phyloP scores from a whole-genome alignment of 495 filamentous ascomycete genomes.

The Penicillium paxilli region DNA sequence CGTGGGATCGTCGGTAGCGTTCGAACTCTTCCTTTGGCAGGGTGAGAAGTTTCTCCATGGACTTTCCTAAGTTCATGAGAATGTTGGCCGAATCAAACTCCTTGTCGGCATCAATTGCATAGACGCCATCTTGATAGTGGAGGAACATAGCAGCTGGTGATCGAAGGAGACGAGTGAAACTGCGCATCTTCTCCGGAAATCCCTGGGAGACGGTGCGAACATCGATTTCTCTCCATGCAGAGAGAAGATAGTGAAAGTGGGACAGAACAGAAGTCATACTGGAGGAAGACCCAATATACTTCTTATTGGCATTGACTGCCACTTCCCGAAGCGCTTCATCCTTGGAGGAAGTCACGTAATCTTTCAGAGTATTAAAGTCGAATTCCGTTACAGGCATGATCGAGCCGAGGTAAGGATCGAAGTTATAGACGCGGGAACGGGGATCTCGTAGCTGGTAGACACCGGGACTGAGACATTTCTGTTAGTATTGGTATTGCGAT shows the following conservation, averaged over 20 bases:
- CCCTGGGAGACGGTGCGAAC: slow-evolving; percentile 59
- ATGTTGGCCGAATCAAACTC: slow-evolving; percentile 84
- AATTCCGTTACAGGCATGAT: slow-evolving; percentile 94
- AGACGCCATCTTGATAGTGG: slow-evolving; percentile 77
- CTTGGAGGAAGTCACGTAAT: slow-evolving; percentile 86
- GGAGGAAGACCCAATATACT: slow-evolving; percentile 92
- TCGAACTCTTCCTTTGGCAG: slow-evolving; percentile 78
- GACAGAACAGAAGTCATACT: slow-evolving; percentile 87
- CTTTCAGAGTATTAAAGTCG: slow-evolving; percentile 80
- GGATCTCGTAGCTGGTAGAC: slow-evolving; percentile 91
- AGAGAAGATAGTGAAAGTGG: slow-evolving; percentile 93
- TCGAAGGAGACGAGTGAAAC: slow-evolving; percentile 70
- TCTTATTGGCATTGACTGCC: slow-evolving; percentile 67
- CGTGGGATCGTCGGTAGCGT: slow-evolving; percentile 68
- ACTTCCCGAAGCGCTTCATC: slow-evolving; percentile 66
- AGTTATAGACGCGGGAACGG: slow-evolving; percentile 86
- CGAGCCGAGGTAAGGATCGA: slow-evolving; percentile 86
- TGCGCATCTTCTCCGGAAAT: slow-evolving; percentile 58
- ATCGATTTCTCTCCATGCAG: slow-evolving; percentile 75
- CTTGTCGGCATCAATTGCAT: slow-evolving; percentile 98
- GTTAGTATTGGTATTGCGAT: slow-evolving; percentile 9
- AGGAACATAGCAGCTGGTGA: slow-evolving; percentile 80
- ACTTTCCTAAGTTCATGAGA: slow-evolving; percentile 85
- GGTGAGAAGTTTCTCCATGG: slow-evolving; percentile 96
- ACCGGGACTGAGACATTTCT: slow-evolving; percentile 58